Evolutionary conservation across 768 basidiomycete genomes (phyloP).

Genomic region (Exidia glandulosa): DNA sequence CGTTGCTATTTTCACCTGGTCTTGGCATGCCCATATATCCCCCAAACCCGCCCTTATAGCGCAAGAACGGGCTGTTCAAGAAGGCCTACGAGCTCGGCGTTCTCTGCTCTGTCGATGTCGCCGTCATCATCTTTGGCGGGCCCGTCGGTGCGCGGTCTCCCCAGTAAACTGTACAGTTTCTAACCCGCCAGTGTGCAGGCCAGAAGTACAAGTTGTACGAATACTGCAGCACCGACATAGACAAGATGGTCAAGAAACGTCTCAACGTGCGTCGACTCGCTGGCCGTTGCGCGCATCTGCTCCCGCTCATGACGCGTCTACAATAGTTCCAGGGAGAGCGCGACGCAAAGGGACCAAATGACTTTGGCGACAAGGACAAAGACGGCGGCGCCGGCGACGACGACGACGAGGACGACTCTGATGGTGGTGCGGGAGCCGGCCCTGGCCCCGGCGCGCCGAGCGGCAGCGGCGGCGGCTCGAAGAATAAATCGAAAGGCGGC

Average conservation of each 20-base stretch:
- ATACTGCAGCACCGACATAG: constrained; percentile 64
- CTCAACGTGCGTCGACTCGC: constrained; percentile 29
- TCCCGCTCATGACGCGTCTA: not conserved
- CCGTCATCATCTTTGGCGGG: constrained; percentile 76
- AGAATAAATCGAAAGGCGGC: not conserved
- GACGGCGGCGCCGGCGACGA: constrained; percentile 13
- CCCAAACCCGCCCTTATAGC: constrained; percentile 38
- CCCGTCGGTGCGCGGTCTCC: constrained; percentile 3
- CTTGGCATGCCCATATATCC: not conserved
- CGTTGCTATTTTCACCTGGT: constrained; percentile 11
- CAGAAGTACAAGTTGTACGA: constrained; percentile 76
- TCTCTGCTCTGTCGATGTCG: constrained; percentile 78
- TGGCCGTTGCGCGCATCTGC: not conserved
- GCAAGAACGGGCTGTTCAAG: constrained; percentile 86
- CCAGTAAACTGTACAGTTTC: constrained; percentile 1
- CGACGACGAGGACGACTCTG: constrained; percentile 10
- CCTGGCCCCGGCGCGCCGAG: no score
- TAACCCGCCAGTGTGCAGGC: constrained; percentile 56
- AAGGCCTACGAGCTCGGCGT: constrained; percentile 88
- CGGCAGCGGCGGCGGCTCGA: not conserved
- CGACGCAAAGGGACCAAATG: constrained; percentile 37
- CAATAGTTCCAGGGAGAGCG: constrained; percentile 40
- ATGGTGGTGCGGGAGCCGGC: not conserved
- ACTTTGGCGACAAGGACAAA: constrained; percentile 32
- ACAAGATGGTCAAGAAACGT: constrained; percentile 61